phyloP scores from a whole-genome alignment of 202 grass and related monocot species.

The Brachypodium distachyon region DNA sequence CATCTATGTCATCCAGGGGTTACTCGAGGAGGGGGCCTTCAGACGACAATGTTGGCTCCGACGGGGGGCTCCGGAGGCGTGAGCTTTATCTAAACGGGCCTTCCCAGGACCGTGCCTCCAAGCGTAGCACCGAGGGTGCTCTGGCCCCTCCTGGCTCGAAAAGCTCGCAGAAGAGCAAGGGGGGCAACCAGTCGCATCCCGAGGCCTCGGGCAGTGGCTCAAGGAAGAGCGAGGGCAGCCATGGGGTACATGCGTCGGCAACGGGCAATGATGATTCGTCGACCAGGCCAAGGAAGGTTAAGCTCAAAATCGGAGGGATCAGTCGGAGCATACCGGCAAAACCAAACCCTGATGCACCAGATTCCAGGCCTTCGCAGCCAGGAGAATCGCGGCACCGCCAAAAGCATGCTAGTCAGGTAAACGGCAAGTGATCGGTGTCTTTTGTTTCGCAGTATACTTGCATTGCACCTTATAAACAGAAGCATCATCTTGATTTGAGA shows the following conservation, averaged over 20 bases:
- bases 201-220: background rate
- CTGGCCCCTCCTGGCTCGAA: conserved; percentile 30
- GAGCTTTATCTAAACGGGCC: conserved; percentile 54
- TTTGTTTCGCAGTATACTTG: background rate
- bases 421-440: background rate
- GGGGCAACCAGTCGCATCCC: conserved; percentile 23
- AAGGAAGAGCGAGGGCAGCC: conserved; percentile 17
- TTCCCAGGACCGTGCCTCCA: conserved; percentile 11
- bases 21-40: conserved; percentile 19
- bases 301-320: conserved; percentile 86
- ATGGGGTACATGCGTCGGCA: background rate
- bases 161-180: conserved; percentile 27
- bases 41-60: conserved; percentile 21
- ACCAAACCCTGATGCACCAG: conserved; percentile 13
- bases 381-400: conserved; percentile 20
- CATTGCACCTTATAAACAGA: background rate
- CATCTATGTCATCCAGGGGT: conserved; percentile 21
- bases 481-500: background rate
- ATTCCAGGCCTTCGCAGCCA: conserved; percentile 7
- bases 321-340: conserved; percentile 44
- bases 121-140: conserved; percentile 32
- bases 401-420: conserved; percentile 24
- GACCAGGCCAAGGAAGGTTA: conserved; percentile 52
- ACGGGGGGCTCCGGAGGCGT: conserved; percentile 25
- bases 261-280: background rate